Conservation (phyloP, 768 basidiomycete species). For the Mycena galopus region DNA sequence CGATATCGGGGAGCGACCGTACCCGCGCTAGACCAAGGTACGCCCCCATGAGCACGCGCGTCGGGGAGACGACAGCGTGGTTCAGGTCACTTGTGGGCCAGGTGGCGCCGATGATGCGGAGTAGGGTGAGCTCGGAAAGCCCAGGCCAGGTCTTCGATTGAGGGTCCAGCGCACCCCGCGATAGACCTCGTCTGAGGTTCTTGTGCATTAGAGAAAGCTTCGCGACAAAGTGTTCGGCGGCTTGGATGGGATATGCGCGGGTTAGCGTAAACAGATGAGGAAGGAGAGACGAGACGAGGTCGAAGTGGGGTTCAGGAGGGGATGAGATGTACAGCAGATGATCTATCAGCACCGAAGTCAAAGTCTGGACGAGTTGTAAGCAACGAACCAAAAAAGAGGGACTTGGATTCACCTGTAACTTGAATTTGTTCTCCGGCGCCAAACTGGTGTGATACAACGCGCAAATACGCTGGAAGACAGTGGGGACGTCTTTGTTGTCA, state of each 20-base stretch:
- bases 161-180: constrained; percentile 69
- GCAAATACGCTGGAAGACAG: constrained; percentile 90
- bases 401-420: constrained; percentile 77
- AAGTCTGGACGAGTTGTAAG: constrained; percentile 58
- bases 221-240: constrained; percentile 82
- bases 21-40: constrained; percentile 91
- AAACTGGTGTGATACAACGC: constrained; percentile 93
- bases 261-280: constrained; percentile 86
- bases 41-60: constrained; percentile 89
- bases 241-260: constrained; percentile 82
- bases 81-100: constrained; percentile 98
- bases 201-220: constrained; percentile 95
- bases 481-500: constrained; percentile 78
- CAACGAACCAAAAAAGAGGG: not conserved
- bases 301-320: constrained; percentile 70
- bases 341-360: constrained; percentile 87
- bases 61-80: constrained; percentile 89
- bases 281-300: constrained; percentile 72
- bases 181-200: constrained; percentile 88
- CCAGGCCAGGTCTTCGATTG: constrained; percentile 92
- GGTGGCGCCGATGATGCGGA: constrained; percentile 82
- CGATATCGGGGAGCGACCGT: constrained; percentile 78
- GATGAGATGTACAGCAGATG: constrained; percentile 85
- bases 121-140: constrained; percentile 81
- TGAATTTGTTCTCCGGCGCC: constrained; percentile 91